Evolutionary conservation across 306 rosid species (phyloP).

Genomic region (Cicer yamashitae): DNA sequence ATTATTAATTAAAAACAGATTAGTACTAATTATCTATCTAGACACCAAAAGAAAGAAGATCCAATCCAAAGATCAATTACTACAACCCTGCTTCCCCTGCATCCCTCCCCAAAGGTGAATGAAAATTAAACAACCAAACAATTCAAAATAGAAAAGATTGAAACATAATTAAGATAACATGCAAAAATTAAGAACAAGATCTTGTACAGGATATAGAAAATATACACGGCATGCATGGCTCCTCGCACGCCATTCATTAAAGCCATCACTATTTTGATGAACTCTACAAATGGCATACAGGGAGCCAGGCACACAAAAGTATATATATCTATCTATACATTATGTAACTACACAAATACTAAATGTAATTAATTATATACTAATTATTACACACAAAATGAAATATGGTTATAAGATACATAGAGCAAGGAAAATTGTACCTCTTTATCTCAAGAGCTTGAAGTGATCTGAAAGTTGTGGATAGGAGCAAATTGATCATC

Average conservation of each 20-base stretch:
- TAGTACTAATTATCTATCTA: slow-evolving; percentile 2
- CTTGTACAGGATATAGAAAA: neutral
- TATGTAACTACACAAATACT: neutral
- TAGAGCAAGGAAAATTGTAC: neutral
- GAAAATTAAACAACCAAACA: neutral
- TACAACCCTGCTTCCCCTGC: neutral
- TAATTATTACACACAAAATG: neutral
- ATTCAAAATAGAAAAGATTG: neutral
- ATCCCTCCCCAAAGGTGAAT: neutral
- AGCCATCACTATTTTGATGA: slow-evolving; percentile 23
- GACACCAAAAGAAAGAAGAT: neutral
- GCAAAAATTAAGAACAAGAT: neutral
- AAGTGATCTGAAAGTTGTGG: slow-evolving; percentile 36
- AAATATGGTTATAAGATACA: slow-evolving; percentile 1
- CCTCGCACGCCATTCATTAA: slow-evolving; percentile 54
- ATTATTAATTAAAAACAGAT: neutral
- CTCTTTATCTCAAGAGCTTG: neutral
- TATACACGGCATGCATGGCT: slow-evolving; percentile 51
- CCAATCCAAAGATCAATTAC: neutral
- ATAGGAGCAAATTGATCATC: slow-evolving; percentile 22
- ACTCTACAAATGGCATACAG: slow-evolving; percentile 56
- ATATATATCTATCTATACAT: neutral
- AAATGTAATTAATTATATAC: neutral
- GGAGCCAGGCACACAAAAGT: slow-evolving; percentile 54
- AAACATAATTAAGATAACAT: slow-evolving; percentile 6